phyloP scores from a whole-genome alignment of 108 stramenopile genomes.

The Fragilaria radians region DNA sequence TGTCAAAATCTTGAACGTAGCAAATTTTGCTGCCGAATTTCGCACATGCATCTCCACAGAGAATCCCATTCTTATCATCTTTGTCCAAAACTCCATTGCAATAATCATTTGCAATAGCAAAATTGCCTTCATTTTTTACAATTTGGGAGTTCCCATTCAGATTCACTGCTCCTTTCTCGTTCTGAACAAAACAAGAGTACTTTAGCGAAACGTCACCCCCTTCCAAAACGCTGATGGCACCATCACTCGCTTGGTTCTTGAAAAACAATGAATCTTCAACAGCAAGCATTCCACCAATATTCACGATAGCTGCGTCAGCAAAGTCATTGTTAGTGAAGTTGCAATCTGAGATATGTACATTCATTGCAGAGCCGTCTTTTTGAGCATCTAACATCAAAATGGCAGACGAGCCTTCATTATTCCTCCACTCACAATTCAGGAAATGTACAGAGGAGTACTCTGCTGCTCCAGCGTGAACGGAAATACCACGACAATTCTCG shows the following conservation, averaged over 20 bases:
- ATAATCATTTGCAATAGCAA: not conserved
- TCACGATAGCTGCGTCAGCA: constrained; percentile 1
- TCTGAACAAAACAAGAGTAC: not conserved
- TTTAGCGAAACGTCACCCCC: not conserved
- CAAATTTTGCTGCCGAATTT: not conserved
- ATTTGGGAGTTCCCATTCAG: not conserved
- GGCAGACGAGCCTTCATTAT: not conserved
- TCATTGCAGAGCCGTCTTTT: not conserved
- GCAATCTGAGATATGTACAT: not conserved
- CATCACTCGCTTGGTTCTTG: not conserved
- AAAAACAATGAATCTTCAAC: not conserved
- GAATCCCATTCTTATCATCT: not conserved
- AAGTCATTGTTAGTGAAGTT: constrained; percentile 2
- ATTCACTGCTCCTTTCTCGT: not conserved
- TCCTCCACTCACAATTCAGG: constrained; percentile 1
- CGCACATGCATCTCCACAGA: not conserved
- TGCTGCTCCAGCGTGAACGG: not conserved
- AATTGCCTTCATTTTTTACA: not conserved
- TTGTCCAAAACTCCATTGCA: not conserved
- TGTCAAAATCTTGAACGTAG: not conserved
- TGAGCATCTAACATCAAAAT: not conserved
- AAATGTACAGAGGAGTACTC: not conserved
- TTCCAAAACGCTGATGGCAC: not conserved
- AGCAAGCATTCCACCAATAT: constrained; percentile 3
- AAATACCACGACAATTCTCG: not conserved